These are phyloP conservation scores for Cotoneaster glaucophyllus DNA, from an alignment of 306 rosid species.

Conservation along the genomic window DNA sequence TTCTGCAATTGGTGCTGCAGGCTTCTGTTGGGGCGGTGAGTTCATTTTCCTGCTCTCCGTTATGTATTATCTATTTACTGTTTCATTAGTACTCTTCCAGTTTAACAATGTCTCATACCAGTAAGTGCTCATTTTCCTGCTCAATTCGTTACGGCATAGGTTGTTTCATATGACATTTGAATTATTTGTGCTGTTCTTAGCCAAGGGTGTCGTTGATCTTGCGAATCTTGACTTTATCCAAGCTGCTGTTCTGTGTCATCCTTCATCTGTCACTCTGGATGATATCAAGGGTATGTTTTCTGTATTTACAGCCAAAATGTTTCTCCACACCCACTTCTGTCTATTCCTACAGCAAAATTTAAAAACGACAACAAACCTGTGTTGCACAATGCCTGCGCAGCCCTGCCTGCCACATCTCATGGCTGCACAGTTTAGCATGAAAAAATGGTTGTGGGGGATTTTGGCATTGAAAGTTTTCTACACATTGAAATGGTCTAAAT, in stretches of 20 bases:
- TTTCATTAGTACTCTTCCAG: not conserved
- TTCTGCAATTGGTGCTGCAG: constrained; percentile 50
- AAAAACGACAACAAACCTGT: not conserved
- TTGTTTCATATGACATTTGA: not conserved
- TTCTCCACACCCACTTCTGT: not conserved
- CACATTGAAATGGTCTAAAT: not conserved
- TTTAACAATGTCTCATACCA: not conserved
- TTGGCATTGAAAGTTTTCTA: not conserved
- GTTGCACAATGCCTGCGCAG: not conserved
- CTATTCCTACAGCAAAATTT: not conserved
- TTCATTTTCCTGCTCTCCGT: not conserved
- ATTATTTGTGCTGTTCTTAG: constrained; percentile 20
- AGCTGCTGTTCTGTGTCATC: constrained; percentile 46
- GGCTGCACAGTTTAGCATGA: not conserved
- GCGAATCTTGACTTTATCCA: constrained; percentile 29
- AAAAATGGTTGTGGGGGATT: too few relatives aligned
- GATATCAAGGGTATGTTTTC: constrained; percentile 53
- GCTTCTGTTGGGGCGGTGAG: constrained; percentile 75
- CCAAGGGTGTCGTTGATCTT: constrained; percentile 32
- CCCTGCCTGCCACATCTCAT: not conserved
- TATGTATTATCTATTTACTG: not conserved
- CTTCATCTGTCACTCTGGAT: constrained; percentile 32
- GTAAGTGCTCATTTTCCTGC: not conserved
- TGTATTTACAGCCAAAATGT: not conserved
- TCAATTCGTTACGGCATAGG: not conserved